phyloP scores from a whole-genome alignment of 192 early-diverging fungal species.

The Phlyctochytrium arcticum region DNA sequence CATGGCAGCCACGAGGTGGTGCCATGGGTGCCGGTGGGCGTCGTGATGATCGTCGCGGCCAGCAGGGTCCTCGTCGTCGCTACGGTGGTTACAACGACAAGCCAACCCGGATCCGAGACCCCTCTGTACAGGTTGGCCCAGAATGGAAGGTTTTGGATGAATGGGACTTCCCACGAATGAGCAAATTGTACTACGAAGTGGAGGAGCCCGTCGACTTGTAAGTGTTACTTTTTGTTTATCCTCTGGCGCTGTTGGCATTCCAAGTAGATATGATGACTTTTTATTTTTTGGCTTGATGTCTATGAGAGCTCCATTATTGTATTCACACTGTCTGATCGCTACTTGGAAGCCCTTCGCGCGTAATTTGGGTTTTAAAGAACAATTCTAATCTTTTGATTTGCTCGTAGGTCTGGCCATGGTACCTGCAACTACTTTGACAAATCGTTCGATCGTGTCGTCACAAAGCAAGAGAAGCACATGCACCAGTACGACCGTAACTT shows the following conservation, averaged over 20 bases:
- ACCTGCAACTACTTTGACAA: conserved; percentile 72
- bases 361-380: neutral
- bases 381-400: neutral
- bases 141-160: conserved; percentile 95
- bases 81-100: conserved; percentile 49
- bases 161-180: conserved; percentile 86
- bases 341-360: neutral
- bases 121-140: conserved; percentile 77
- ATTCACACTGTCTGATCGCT: conserved; percentile 49
- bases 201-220: conserved; percentile 78
- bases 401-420: conserved; percentile 67
- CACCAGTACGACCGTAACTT: conserved; percentile 61
- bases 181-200: conserved; percentile 74
- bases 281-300: conserved; percentile 19
- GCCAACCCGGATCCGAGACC: conserved; percentile 73
- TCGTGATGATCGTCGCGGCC: conserved; percentile 23
- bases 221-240: conserved; percentile 20
- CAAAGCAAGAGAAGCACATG: conserved; percentile 73
- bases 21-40: conserved; percentile 8
- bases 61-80: conserved; percentile 32
- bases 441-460: conserved; percentile 77
- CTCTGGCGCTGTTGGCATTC: neutral
- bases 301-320: conserved; percentile 17
- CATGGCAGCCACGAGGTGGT: conserved; percentile 6
- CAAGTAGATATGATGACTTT: conserved; percentile 19